Evolutionary conservation across 73 alveolate genomes (phyloP), one percentile per base, ranked within the genome.

Genomic region (Paramecium octaurelia): DNA sequence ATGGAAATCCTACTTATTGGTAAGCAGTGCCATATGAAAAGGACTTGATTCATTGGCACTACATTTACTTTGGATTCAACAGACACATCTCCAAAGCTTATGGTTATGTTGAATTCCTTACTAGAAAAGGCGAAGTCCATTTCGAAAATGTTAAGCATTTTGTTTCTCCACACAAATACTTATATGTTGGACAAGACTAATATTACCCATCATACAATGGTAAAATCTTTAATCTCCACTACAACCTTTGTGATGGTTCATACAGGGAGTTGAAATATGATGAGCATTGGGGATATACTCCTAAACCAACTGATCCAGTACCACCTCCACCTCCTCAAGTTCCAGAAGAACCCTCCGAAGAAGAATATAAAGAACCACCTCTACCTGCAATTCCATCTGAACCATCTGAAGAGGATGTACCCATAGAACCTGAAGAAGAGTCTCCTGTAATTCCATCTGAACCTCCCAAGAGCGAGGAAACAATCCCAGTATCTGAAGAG

Each of bases 221-320:
- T 27, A 77, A 42, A 31, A 77, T 44, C 14, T 77, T 77, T 31
- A 38, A 38, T 27, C 70, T 77, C 6, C 90, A 77, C 46, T 42
- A 8, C 11, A 77, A 77, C 40, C 68, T 77, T 16, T 77, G 90
- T 77, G 73, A 44, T 27, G 90, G 90, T 20, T 35, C 90, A 14
- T 77, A 77, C 40, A 21, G 42, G 16, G 90, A 77, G 40, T 42
- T 42, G 31, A 14, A 35, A n/a, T 77, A 77, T 40, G 70, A 77
- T 77, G 90, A 77, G 9, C 90, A 38, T 42, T 70, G 48, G 58
- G 86, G 86, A 70, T 70, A 70, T 16, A 70, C 86, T 70, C 86
- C 86, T 23, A 42, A 42, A 42, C 90, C 90, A 38, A 27, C 90
- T 27, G 90, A 77, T 21, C 90, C 90, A 77, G 73, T 77, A 16